A percentile compares a stretch with the other conserved stretches of the same genome.
These are phyloP conservation scores for Aspergillus oerlinghausenensis DNA, from an alignment of 2,329 filamentous ascomycete species.

Conservation along the genomic window DNA sequence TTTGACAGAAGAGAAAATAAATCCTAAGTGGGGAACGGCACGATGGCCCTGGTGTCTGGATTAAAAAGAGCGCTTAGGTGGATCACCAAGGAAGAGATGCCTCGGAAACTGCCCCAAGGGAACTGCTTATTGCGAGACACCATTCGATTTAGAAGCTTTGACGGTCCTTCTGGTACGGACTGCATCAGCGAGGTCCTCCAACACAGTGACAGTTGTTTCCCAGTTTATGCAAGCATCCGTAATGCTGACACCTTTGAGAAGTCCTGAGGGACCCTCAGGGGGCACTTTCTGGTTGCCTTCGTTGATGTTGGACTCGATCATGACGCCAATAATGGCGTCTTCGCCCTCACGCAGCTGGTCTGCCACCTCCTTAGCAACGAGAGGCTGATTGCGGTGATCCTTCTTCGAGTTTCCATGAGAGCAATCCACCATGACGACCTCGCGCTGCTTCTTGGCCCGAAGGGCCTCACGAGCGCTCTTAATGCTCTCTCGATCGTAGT, in stretches of 20 bases:
- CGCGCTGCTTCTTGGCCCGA: slow-evolving; percentile 73
- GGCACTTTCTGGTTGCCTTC: slow-evolving; percentile 88
- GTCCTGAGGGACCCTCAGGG: slow-evolving; percentile 67
- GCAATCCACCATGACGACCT: slow-evolving; percentile 97
- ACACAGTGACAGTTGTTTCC: slow-evolving; percentile 74
- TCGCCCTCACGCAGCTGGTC: slow-evolving; percentile 87
- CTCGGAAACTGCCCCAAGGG: slow-evolving; percentile 5
- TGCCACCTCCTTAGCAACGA: slow-evolving; percentile 75
- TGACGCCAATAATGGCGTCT: slow-evolving; percentile 85
- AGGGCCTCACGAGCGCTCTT: slow-evolving; percentile 73
- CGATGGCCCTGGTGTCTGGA: slow-evolving; percentile 18
- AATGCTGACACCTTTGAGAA: slow-evolving; percentile 89
- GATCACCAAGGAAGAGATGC: slow-evolving; percentile 8
- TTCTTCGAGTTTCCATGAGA: slow-evolving; percentile 98
- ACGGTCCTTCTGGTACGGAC: slow-evolving; percentile 67
- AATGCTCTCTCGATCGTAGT: slow-evolving; percentile 85
- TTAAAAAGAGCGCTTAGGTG: not conserved
- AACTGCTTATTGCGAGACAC: slow-evolving; percentile 17
- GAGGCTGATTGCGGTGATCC: slow-evolving; percentile 94
- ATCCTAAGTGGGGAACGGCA: slow-evolving; percentile 3
- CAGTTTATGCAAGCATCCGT: slow-evolving; percentile 95
- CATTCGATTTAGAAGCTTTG: slow-evolving; percentile 27
- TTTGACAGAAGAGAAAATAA: slow-evolving; percentile 3
- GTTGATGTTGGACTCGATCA: slow-evolving; percentile 98
- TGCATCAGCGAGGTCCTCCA: slow-evolving; percentile 81